A percentile compares a stretch with the other conserved stretches of the same genome.
Evolutionary conservation across 257 asterid species (phyloP).

Genomic region (Cinchona pubescens): DNA sequence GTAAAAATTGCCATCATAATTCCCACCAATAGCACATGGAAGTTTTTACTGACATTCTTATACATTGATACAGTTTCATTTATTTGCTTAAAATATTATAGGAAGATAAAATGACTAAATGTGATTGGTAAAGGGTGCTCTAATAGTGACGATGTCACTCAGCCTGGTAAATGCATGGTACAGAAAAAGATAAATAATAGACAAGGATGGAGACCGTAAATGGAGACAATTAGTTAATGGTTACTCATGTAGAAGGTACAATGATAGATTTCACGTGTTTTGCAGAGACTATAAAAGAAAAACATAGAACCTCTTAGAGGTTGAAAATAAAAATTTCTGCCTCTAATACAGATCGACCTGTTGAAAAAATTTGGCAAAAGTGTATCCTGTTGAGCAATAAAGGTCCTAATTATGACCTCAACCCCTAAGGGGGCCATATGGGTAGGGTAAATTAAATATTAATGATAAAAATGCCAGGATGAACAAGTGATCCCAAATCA

Average conservation of each 20-base stretch:
- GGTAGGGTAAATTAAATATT: background rate
- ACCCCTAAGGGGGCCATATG: background rate
- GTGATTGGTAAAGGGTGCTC: too few species aligned
- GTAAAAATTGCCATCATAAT: background rate
- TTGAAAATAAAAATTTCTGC: background rate
- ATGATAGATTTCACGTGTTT: background rate
- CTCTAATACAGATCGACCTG: background rate
- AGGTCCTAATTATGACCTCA: background rate
- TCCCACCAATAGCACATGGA: background rate
- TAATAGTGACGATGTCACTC: too few species aligned
- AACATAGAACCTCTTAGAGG: background rate
- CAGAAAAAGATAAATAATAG: background rate
- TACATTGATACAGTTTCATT: too few species aligned
- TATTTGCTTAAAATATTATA: too few species aligned
- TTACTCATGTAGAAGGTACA: background rate
- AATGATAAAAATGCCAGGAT: background rate
- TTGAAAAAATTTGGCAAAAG: background rate
- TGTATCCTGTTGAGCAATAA: background rate
- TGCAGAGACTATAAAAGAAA: background rate
- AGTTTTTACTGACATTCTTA: too few species aligned
- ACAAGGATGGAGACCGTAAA: background rate
- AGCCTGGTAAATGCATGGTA: background rate
- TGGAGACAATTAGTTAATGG: background rate
- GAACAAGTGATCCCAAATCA: background rate
- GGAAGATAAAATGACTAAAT: too few species aligned